Conservation (phyloP, 2,329 filamentous ascomycete species). For the Pezicula radicicola region DNA sequence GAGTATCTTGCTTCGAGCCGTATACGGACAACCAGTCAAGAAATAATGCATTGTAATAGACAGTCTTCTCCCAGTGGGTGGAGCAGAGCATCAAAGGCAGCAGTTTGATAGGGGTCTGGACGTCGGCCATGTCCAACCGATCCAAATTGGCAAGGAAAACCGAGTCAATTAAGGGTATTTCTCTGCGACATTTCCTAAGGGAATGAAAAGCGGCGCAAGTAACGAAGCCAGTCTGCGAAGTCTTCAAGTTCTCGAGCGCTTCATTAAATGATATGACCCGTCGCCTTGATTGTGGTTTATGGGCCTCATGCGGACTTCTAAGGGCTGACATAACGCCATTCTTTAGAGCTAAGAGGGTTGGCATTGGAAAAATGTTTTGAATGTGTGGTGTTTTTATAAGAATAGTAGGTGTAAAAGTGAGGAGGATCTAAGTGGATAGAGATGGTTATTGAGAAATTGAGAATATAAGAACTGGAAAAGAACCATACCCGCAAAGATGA, state of each 20-base stretch:
- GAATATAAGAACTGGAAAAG: too few relatives aligned
- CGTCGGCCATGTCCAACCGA: conserved; percentile 1
- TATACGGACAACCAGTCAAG: conserved; percentile 5
- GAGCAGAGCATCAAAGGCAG: conserved; percentile 7
- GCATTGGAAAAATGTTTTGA: too few relatives aligned
- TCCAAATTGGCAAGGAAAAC: conserved; percentile 6
- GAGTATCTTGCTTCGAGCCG: conserved; percentile 4
- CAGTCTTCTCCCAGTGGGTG: conserved; percentile 5
- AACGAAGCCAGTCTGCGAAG: not conserved
- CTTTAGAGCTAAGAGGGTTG: not conserved
- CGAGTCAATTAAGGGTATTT: conserved; percentile 1
- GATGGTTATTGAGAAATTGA: too few relatives aligned
- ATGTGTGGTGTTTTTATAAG: too few relatives aligned
- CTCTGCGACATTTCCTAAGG: conserved; percentile 6
- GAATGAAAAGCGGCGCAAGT: conserved; percentile 3
- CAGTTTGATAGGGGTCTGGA: conserved; percentile 5
- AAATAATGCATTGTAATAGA: conserved; percentile 9
- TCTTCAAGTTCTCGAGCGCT: conserved; percentile 4
- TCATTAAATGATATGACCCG: conserved; percentile 6
- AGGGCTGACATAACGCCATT: conserved; percentile 3
- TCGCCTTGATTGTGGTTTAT: conserved; percentile 3
- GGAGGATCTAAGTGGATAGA: too few relatives aligned
- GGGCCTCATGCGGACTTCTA: not conserved
- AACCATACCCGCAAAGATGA: too few relatives aligned
- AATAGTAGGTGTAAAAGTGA: too few relatives aligned